These are phyloP conservation scores for Brettanomyces custersianus DNA, from an alignment of 805 yeast species.

Conservation along the genomic window DNA sequence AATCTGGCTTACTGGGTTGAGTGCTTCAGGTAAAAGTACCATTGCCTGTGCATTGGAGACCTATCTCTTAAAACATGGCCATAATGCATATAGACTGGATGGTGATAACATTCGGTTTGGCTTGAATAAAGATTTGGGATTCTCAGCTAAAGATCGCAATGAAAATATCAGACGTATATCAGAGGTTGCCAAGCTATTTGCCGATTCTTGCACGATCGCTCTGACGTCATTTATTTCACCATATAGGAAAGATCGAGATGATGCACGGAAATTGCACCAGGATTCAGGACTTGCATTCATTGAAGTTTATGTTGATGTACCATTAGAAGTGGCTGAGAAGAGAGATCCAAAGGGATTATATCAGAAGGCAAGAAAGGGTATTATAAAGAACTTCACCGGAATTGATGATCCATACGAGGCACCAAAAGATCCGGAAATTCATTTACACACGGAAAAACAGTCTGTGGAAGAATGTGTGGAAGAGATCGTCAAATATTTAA, in stretches of 20 bases:
- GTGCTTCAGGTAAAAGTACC: constrained; percentile 93
- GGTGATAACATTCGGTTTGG: constrained; percentile 95
- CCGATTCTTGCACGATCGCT: constrained; percentile 83
- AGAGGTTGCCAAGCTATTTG: constrained; percentile 89
- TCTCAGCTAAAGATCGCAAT: constrained; percentile 82
- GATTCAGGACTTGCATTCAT: constrained; percentile 71
- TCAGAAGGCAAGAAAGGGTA: constrained; percentile 93
- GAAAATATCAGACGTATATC: constrained; percentile 93
- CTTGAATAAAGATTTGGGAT: constrained; percentile 88
- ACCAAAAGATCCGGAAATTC: constrained; percentile 78
- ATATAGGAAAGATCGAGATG: constrained; percentile 72
- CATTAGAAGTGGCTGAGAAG: constrained; percentile 88
- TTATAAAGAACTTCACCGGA: constrained; percentile 91
- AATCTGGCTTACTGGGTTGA: constrained; percentile 90
- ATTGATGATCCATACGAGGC: constrained; percentile 94
- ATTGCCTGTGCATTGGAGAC: constrained; percentile 93
- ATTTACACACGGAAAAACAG: constrained; percentile 60
- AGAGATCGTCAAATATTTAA: constrained; percentile 58
- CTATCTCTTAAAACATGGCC: constrained; percentile 56
- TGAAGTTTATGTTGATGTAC: constrained; percentile 90
- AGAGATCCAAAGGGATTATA: constrained; percentile 97
- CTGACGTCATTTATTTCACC: constrained; percentile 92
- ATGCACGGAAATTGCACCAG: constrained; percentile 78
- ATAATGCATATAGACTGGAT: constrained; percentile 80
- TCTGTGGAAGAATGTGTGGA: constrained; percentile 77